Base-by-base conservation (phyloP, 768 basidiomycete genomes). In the Cystobasidium tubakii region DNA sequence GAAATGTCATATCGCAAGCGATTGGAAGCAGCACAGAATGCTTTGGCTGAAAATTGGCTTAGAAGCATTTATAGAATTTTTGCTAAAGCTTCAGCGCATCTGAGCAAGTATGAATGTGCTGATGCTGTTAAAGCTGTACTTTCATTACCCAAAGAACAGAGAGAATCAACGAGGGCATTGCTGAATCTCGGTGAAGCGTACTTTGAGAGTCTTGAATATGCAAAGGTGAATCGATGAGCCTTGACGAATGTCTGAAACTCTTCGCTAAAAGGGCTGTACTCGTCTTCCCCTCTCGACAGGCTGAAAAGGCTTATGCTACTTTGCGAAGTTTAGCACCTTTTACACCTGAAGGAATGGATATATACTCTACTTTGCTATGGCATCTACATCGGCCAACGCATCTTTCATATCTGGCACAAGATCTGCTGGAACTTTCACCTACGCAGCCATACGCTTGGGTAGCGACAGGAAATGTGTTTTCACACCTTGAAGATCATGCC, bases 361-460 rank as follows among this genome's bases (percentile, higher is more conserved):
- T 93, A 50, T 96, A 92, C 82, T 96, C 94, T 57, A 96, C 96
- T 31, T 85, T 95, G 42, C 84, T 98, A 55, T 99, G 95, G 95
- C 95, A 98, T 82, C 83, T 96, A 62, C 89, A 90, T 79, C 86
- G 87, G 77, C 87, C 86, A 76, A 87, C 92, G 66, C 86, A 89
- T 77, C 85, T 99, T 73, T 93, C 95, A 1, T 92, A 89, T 83
- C 85, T 99, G 42, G 90, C 95, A 0, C 95, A 98, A 81, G 91
- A 94, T 76, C 84, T 98, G 54, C 86, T 96, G 77, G 87, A 88
- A 66, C 88, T 93, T 80, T 85, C 89, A 76, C 87, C 92, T n/a
- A 86, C 86, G 73, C 87, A 90, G 29, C 83, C 94, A 13, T 87
- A 94, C 79, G 87, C 93, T 19, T 99, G 96, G 96, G 96, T 98